Evolutionary conservation across 2,329 filamentous ascomycete species (phyloP), one percentile per base, ranked within the genome.

Genomic region (Penicillium psychrosexuale): DNA sequence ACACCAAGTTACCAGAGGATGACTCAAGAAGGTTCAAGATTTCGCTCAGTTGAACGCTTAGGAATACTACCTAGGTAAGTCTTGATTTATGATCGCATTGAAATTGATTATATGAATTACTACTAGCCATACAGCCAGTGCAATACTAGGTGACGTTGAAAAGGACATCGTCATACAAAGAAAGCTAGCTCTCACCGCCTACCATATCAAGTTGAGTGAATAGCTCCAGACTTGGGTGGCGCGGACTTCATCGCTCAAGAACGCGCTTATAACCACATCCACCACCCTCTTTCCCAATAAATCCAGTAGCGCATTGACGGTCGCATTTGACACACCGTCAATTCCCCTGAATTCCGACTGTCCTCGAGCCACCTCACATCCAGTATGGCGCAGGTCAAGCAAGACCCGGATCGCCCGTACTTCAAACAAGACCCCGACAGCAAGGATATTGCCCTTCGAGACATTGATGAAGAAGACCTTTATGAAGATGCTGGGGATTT

Each of bases 401-500:
- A 66, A 59, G 75, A 77, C 53, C 69, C 73, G 31, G 73, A 72
- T 61, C 63, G 67, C 55, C 61, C 70, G 53, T 72, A 70, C 59
- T 73, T 76, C 64, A 76, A 76, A 55, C 55, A 67, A 7, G 74
- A 76, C 33, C 74, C 75, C 4, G 75, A 77, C 43, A 69, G 58
- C 55, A 73, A 74, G 59, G 73, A 74, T 43, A 51, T 62, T 4
- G 61, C 67, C 24, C 66, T 72, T 24, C 66, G 61, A 5, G 66
- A 69, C 46, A 58, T 75, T 6, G 72, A 74, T 2, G 87, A 90
- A 47, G 87, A 90, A 44, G 87, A 90, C 61, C 78, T 89, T 54
- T 89, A 89, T 67, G 84, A 87, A 69, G 85, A 87, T 65, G 81
- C 82, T 2, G 84, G 84, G 40, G 84, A 87, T 59, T 69, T 87